Percentiles rank a stretch among this genome's conserved stretches.
Conservation (phyloP, 768 basidiomycete genomes). For the Termitomyces sp. region DNA sequence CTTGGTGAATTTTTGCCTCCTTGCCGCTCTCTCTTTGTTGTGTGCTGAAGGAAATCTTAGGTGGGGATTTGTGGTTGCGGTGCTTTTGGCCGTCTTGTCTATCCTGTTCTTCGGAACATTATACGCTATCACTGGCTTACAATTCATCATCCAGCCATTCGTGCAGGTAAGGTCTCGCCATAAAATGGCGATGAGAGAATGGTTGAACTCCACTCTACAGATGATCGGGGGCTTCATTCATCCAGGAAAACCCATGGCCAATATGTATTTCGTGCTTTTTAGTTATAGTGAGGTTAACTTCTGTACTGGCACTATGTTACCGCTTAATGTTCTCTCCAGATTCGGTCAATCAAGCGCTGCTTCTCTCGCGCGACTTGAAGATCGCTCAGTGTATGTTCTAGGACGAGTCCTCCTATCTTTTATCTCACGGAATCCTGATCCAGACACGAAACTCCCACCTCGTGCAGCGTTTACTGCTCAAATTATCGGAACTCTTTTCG, state of each 20-base stretch:
- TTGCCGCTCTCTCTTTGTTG: neutral
- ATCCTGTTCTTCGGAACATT: constrained; percentile 42
- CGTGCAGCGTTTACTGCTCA: constrained; percentile 2
- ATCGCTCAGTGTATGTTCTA: constrained; percentile 33
- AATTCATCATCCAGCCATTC: constrained; percentile 43
- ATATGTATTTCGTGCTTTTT: constrained; percentile 55
- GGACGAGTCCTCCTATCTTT: neutral
- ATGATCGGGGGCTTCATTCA: constrained; percentile 57
- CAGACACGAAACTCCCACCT: neutral
- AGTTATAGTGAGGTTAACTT: constrained; percentile 34
- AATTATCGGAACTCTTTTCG: constrained; percentile 43
- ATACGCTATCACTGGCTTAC: constrained; percentile 41
- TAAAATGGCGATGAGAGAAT: neutral
- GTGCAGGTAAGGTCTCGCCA: constrained; percentile 34
- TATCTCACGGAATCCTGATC: neutral
- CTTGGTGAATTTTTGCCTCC: constrained; percentile 28
- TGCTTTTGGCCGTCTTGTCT: constrained; percentile 37
- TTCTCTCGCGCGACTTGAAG: constrained; percentile 43
- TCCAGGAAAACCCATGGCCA: constrained; percentile 62
- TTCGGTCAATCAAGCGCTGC: constrained; percentile 39
- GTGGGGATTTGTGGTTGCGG: constrained; percentile 46
- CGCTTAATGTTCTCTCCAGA: constrained; percentile 18
- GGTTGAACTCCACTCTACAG: constrained; percentile 31
- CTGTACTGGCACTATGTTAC: neutral
- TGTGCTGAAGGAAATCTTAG: constrained; percentile 15